Conservation (phyloP, 495 filamentous ascomycete species). For the Bombardia bombarda region DNA sequence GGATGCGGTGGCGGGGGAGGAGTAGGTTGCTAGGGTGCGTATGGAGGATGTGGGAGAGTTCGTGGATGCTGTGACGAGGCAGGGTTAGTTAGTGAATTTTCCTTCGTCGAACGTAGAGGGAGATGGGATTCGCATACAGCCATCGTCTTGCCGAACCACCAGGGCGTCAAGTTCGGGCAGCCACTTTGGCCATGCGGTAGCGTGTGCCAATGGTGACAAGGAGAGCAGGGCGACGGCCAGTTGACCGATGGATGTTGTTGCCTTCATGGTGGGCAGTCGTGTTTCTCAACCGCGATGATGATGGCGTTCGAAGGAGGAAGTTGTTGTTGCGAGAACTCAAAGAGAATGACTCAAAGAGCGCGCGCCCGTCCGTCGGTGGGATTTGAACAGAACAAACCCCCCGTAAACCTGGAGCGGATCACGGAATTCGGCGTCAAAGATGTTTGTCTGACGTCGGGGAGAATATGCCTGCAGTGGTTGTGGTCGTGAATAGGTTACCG, state of each 20-base stretch:
- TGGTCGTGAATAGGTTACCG: conserved; percentile 8
- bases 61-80: conserved; percentile 3
- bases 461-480: conserved; percentile 9
- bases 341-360: too few species aligned
- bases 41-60: conserved; percentile 13
- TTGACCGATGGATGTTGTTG: conserved; percentile 16
- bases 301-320: too few species aligned
- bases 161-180: conserved; percentile 29
- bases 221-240: conserved; percentile 29
- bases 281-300: too few species aligned
- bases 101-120: background rate
- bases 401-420: background rate
- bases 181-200: conserved; percentile 26
- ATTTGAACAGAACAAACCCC: background rate
- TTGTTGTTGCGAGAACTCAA: too few species aligned
- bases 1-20: background rate
- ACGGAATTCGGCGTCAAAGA: conserved; percentile 1
- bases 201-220: conserved; percentile 23
- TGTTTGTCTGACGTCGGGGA: conserved; percentile 18
- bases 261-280: conserved; percentile 23
- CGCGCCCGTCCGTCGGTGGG: too few species aligned
- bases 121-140: conserved; percentile 14
- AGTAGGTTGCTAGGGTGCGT: too few species aligned
- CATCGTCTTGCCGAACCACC: conserved; percentile 29
- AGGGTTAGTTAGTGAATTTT: conserved; percentile 9